phyloP scores from a whole-genome alignment of 1,284 basidiomycete genomes.

The Mycocalia duriaeana region DNA sequence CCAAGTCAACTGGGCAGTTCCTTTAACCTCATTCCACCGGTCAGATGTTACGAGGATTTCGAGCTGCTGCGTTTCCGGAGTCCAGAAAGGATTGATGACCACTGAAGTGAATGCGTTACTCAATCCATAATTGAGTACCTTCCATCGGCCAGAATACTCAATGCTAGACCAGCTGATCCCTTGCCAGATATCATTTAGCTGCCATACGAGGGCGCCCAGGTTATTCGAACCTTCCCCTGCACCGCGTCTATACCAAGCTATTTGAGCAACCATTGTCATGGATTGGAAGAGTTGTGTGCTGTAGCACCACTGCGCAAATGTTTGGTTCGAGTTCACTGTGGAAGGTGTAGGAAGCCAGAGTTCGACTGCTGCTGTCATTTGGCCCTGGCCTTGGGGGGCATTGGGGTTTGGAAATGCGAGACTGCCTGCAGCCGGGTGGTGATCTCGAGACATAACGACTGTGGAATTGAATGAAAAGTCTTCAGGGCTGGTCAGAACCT shows the following conservation, averaged over 20 bases:
- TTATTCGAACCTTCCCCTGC: conserved; percentile 55
- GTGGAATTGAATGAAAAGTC: conserved; percentile 60
- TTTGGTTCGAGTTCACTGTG: conserved; percentile 48
- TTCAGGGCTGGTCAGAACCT: conserved; percentile 44
- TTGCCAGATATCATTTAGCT: conserved; percentile 68
- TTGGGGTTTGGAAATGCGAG: conserved; percentile 58
- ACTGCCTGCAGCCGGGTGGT: conserved; percentile 52
- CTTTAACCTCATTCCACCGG: conserved; percentile 43
- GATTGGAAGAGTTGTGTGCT: conserved; percentile 56
- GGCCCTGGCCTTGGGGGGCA: conserved; percentile 46
- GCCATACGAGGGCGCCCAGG: conserved; percentile 58
- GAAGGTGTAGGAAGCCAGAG: conserved; percentile 49
- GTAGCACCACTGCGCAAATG: conserved; percentile 59
- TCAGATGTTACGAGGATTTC: conserved; percentile 49
- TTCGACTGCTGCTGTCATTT: conserved; percentile 50
- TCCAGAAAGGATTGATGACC: conserved; percentile 52
- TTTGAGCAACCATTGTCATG: conserved; percentile 55
- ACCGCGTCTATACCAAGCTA: conserved; percentile 55
- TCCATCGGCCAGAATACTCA: conserved; percentile 62
- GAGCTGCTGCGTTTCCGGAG: conserved; percentile 40
- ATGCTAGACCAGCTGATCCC: conserved; percentile 56
- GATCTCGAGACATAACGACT: conserved; percentile 53
- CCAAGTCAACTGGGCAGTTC: conserved; percentile 50
- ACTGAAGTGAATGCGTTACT: conserved; percentile 44
- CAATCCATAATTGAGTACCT: conserved; percentile 52